These are phyloP conservation scores for Penicillium polonicum DNA, from an alignment of 2,329 filamentous ascomycete species.

Conservation along the genomic window DNA sequence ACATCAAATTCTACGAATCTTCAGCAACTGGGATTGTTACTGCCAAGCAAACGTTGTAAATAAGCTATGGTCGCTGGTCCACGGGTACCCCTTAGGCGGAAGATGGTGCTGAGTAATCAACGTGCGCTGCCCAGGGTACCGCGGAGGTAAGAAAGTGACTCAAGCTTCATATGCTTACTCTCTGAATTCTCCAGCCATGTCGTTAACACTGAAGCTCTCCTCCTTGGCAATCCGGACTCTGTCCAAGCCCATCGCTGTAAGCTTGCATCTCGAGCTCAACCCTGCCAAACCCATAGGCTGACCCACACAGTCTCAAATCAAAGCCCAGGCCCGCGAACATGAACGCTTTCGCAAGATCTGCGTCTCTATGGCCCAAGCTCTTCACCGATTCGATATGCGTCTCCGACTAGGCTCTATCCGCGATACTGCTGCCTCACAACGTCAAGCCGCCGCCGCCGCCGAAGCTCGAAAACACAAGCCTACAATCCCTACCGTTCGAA, in stretches of 20 bases:
- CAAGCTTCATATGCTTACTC: conserved; percentile 6
- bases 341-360: conserved; percentile 63
- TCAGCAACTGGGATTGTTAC: background rate
- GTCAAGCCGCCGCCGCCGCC: conserved; percentile 52
- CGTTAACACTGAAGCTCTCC: conserved; percentile 64
- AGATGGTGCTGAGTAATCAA: background rate
- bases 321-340: conserved; percentile 67
- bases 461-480: conserved; percentile 55
- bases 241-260: conserved; percentile 67
- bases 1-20: background rate
- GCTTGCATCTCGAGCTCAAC: conserved; percentile 5
- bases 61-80: background rate
- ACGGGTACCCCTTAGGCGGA: background rate
- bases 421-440: conserved; percentile 54
- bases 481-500: conserved; percentile 60
- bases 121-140: background rate
- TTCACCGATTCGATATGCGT: conserved; percentile 67
- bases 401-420: conserved; percentile 65
- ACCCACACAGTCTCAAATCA: conserved; percentile 62
- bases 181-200: conserved; percentile 50
- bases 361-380: conserved; percentile 60
- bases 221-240: conserved; percentile 64
- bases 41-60: background rate
- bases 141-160: conserved; percentile 11
- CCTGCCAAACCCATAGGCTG: conserved; percentile 17